Evolutionary conservation across 2,329 filamentous ascomycete species (phyloP).

Genomic region (Westerdykella ornata): DNA sequence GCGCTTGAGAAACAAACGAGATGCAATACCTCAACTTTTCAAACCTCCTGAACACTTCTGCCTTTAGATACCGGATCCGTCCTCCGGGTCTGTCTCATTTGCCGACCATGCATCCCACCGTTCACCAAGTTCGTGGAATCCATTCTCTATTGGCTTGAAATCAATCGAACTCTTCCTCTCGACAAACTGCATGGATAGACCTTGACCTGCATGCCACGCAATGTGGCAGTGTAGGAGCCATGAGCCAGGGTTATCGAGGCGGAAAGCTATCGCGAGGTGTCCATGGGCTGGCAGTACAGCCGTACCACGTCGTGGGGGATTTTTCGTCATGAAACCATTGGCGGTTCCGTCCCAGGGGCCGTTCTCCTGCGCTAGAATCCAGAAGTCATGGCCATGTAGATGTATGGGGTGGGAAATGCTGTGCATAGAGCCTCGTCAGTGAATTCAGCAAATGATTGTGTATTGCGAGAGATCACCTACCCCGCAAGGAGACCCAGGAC

Average conservation of each 20-base stretch:
- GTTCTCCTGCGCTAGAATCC: constrained; percentile 21
- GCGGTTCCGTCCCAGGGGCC: constrained; percentile 6
- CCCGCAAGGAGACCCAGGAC: too few species aligned
- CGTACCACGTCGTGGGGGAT: constrained; percentile 31
- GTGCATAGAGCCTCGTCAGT: constrained; percentile 14
- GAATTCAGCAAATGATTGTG: too few species aligned
- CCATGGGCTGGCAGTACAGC: constrained; percentile 27
- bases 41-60: too few species aligned
- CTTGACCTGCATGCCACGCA: constrained; percentile 33
- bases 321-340: constrained; percentile 5
- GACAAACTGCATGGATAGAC: constrained; percentile 31
- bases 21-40: too few species aligned
- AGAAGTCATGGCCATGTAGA: constrained; percentile 32
- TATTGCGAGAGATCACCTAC: too few species aligned
- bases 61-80: too few species aligned
- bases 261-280: constrained; percentile 30
- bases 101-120: too few species aligned
- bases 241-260: constrained; percentile 33
- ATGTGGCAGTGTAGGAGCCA: constrained; percentile 38
- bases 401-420: constrained; percentile 30
- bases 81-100: too few species aligned
- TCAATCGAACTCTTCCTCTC: constrained; percentile 10
- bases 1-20: too few species aligned
- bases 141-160: too few species aligned
- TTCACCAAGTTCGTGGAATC: too few species aligned